These are phyloP conservation scores for Pythium vanterpoolii DNA, from an alignment of 352 stramenopile species.

Conservation along the genomic window DNA sequence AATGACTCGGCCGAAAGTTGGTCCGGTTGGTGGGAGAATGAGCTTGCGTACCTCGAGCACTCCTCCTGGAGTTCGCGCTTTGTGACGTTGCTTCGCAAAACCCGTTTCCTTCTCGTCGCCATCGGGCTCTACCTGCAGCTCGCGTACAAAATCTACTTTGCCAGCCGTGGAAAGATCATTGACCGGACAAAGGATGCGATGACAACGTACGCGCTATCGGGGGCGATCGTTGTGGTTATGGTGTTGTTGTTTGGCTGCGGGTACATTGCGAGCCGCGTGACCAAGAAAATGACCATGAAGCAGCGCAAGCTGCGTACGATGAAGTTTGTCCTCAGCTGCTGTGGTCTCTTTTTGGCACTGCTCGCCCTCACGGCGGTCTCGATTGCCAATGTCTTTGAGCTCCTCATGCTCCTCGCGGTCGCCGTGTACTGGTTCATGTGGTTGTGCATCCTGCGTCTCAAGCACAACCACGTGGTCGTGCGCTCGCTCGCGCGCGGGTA, in stretches of 20 bases:
- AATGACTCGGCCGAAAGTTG: conserved; percentile 86
- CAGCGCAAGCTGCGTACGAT: conserved; percentile 88
- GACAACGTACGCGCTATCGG: conserved; percentile 64
- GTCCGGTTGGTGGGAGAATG: conserved; percentile 86
- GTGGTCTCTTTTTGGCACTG: conserved; percentile 59
- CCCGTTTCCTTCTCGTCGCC: conserved; percentile 69
- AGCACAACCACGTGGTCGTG: conserved; percentile 86
- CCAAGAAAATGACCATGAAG: conserved; percentile 90
- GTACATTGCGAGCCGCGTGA: conserved; percentile 82
- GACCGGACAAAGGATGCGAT: conserved; percentile 41
- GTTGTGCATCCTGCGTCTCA: conserved; percentile 66
- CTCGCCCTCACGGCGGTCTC: conserved; percentile 70
- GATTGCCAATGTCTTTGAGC: conserved; percentile 68
- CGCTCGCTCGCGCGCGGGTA: conserved; percentile 65
- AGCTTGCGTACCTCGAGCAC: conserved; percentile 82
- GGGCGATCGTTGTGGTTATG: conserved; percentile 65
- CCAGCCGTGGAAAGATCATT: conserved; percentile 53
- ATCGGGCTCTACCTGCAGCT: conserved; percentile 36
- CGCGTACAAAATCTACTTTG: conserved; percentile 78
- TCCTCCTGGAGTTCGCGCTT: conserved; percentile 61
- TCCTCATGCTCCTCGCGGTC: conserved; percentile 66
- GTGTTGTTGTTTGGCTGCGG: conserved; percentile 74
- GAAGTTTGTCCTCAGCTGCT: conserved; percentile 79
- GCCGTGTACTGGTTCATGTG: conserved; percentile 88
- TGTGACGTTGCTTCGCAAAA: conserved; percentile 72